Evolutionary conservation across 1,139 yeast genomes (phyloP).

Genomic region (Debaryomyces psychrophilus): DNA sequence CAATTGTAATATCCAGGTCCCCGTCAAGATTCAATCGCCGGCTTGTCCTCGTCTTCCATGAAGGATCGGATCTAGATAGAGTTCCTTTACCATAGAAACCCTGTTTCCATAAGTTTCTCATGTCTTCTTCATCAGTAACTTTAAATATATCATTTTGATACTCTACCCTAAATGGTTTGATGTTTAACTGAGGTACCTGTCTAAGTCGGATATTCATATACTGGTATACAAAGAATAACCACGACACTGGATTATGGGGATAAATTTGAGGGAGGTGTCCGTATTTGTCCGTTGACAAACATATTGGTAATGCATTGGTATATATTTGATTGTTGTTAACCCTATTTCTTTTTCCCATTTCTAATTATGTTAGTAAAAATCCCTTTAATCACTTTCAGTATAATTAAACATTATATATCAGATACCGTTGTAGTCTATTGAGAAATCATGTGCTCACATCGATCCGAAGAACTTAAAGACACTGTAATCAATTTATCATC

Average conservation of each 20-base stretch:
- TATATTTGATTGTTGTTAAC: slow-evolving; percentile 38
- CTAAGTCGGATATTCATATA: slow-evolving; percentile 29
- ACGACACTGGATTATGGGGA: slow-evolving; percentile 64
- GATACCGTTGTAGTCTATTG: slow-evolving; percentile 99
- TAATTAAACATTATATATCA: slow-evolving; percentile 44
- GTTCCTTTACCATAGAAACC: slow-evolving; percentile 97
- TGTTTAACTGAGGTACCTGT: slow-evolving; percentile 30
- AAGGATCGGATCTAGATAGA: slow-evolving; percentile 87
- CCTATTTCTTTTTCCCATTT: slow-evolving; percentile 28
- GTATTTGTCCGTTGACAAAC: slow-evolving; percentile 37
- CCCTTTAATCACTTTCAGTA: background rate
- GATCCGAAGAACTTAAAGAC: slow-evolving; percentile 58
- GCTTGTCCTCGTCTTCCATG: slow-evolving; percentile 72
- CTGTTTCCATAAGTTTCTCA: slow-evolving; percentile 70
- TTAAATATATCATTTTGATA: slow-evolving; percentile 43
- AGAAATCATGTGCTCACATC: slow-evolving; percentile 79
- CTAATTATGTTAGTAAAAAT: slow-evolving; percentile 18
- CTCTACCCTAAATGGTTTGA: slow-evolving; percentile 27
- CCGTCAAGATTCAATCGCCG: slow-evolving; percentile 49
- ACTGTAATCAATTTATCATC: slow-evolving; percentile 52
- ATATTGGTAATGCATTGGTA: slow-evolving; percentile 53
- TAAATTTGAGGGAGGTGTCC: slow-evolving; percentile 48
- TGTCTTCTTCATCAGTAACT: slow-evolving; percentile 49
- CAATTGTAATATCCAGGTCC: slow-evolving; percentile 50
- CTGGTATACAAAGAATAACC: slow-evolving; percentile 49